These are phyloP conservation scores for Bryoglossum gracile DNA, from an alignment of 495 filamentous ascomycete species.

Conservation along the genomic window DNA sequence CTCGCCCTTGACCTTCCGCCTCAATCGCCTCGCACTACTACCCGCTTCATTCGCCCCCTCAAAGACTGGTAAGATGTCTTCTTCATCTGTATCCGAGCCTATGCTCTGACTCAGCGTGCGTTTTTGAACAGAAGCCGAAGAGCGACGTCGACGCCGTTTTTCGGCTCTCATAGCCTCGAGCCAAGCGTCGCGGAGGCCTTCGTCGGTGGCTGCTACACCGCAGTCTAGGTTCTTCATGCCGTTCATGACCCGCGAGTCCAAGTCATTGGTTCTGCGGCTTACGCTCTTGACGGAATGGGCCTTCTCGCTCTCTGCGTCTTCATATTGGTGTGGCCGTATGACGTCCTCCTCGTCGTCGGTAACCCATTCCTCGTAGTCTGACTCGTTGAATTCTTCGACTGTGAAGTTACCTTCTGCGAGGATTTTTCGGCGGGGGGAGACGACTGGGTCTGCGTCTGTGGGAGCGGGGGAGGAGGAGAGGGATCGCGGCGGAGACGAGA, in stretches of 20 bases:
- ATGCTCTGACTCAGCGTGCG: slow-evolving; percentile 45
- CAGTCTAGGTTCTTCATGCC: slow-evolving; percentile 14
- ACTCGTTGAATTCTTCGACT: slow-evolving; percentile 20
- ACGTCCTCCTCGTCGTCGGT: slow-evolving; percentile 21
- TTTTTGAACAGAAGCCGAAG: slow-evolving; percentile 46
- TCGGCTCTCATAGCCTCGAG: slow-evolving; percentile 5
- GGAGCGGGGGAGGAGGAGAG: slow-evolving; percentile 13
- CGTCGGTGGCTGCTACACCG: slow-evolving; percentile 4
- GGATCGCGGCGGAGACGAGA: slow-evolving; percentile 13
- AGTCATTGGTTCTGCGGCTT: slow-evolving; percentile 5
- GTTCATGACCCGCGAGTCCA: slow-evolving; percentile 9
- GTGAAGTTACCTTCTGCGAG: slow-evolving; percentile 21
- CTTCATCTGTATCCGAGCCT: slow-evolving; percentile 45
- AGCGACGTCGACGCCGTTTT: slow-evolving; percentile 38
- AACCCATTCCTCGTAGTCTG: slow-evolving; percentile 20
- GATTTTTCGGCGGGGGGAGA: slow-evolving; percentile 6
- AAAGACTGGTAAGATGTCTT: slow-evolving; percentile 39
- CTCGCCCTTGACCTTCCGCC: slow-evolving; percentile 37
- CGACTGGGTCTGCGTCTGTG: neutral
- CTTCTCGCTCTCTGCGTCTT: slow-evolving; percentile 23
- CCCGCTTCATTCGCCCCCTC: slow-evolving; percentile 31
- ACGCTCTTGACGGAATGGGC: slow-evolving; percentile 10
- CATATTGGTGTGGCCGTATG: slow-evolving; percentile 22
- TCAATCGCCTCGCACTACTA: slow-evolving; percentile 38
- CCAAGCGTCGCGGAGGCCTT: slow-evolving; percentile 15